These are phyloP conservation scores for Nannochloropsis gaditana DNA, from an alignment of 108 stramenopile genomes.

Conservation along the genomic window DNA sequence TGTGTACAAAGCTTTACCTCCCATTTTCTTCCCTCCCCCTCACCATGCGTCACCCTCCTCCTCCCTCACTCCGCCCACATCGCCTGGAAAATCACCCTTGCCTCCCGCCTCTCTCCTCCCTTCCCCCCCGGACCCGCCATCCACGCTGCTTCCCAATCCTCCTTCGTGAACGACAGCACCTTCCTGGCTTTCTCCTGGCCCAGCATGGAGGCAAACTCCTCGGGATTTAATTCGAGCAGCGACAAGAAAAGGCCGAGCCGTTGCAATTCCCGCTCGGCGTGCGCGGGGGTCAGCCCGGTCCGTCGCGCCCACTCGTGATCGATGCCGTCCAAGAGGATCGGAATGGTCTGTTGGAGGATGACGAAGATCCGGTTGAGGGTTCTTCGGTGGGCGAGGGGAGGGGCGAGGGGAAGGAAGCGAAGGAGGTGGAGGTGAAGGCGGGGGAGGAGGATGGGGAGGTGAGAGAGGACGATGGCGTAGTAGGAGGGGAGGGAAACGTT, in stretches of 20 bases:
- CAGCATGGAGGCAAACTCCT: background rate
- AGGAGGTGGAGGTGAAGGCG: background rate
- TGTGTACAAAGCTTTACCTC: no score
- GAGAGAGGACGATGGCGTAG: constrained; percentile 4
- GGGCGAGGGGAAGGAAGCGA: background rate
- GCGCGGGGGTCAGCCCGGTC: background rate
- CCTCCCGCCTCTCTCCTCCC: background rate
- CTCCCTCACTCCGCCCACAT: background rate
- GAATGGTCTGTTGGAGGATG: background rate
- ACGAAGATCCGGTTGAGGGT: background rate
- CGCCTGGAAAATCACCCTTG: background rate
- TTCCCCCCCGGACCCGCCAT: background rate
- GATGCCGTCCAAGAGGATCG: background rate
- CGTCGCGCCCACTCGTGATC: background rate
- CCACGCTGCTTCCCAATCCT: background rate
- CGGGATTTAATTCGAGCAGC: background rate
- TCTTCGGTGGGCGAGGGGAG: background rate
- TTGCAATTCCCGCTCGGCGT: background rate
- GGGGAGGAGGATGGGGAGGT: background rate
- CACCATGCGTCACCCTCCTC: background rate
- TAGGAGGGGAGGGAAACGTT: background rate
- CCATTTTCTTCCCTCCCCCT: background rate
- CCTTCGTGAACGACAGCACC: background rate
- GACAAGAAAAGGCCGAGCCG: background rate
- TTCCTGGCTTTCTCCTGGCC: background rate